Evolutionary conservation across 1,284 basidiomycete species (phyloP), one percentile per base, ranked within the genome.

Genomic region (Cutaneotrichosporon daszewskae): DNA sequence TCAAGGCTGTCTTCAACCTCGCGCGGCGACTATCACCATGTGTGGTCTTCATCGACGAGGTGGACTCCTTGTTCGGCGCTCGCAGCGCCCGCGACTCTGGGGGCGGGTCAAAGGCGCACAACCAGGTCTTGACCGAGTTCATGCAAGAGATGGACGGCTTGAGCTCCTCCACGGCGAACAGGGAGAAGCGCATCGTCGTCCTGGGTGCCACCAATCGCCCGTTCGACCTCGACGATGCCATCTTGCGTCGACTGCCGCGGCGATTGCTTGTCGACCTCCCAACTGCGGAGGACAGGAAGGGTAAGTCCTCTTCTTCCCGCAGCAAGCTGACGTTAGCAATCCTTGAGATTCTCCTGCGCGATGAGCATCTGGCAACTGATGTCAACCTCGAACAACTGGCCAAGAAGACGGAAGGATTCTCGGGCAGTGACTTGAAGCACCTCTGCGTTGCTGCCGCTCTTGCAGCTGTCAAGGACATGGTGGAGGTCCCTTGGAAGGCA

Each of bases 111-210:
- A 80, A 84, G 66, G 90, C 85, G 23, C 90, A 88, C 69, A 79
- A 86, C 52, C 73, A 68, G 41, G 53, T 70, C 34, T 48, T 72
- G 25, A 72, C 71, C 17, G 91, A 96, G 65, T 92, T 97, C 66
- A 96, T 97, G 92, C 91, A 96, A 66, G 91, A 95, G 66, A 96
- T 97, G 91, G 92, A 97, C 60, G 92, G 92, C 3, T 72, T 94
- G 45, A 87, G 54, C 20, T 71, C 69, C 5, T 66, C 69, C 5
- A 56, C 80, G 60, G 79, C 83, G 8, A 83, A 81, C 23, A 79
- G 78, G 59, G 87, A 88, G 55, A 83, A 83, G 61, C 84, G 80
- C 51, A 83, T 96, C 40, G 84, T 95, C 37, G 85, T 97, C 37
- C 90, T 97, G 47, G 92, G 92, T 25, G 92, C 92, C 3, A 96